Evolutionary conservation across 2,329 filamentous ascomycete genomes (phyloP), one percentile per base, ranked within the genome.

Genomic region (Magnaporthiopsis rhizophila): DNA sequence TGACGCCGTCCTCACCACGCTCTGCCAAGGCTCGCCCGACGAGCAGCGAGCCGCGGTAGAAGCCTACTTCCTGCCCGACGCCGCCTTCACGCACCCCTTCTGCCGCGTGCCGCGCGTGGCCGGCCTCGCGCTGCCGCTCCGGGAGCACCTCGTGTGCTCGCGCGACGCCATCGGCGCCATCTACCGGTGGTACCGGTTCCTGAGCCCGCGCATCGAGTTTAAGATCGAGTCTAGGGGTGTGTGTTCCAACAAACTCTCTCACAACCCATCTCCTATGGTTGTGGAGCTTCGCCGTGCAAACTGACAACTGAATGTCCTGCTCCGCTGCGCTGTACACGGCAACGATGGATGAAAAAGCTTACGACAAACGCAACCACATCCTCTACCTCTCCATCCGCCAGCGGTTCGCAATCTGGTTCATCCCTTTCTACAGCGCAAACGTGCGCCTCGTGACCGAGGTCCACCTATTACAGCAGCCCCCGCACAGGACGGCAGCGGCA

Each of bases 151-250:
- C 1, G 64, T 84, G 30, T 84, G 88, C 67, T 93, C 89, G 12
- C 82, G 90, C 58, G 86, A 81, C 76, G 72, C 90, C 7, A 81
- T 96, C 24, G 77, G 83, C 61, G 81, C 82, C 69, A 88, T 96
- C 65, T 96, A 91, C 72, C 85, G 86, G 57, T 93, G 89, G 90
- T 94, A 96, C 76, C 91, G 92, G 71, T 89, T 94, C 68, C 80
- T 96, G 72, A 91, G 87, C 66, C 92, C 92, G 0, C 78, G 80
- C 24, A 90, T 95, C 68, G 81, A 87, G 58, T 76, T 94, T 15
- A 77, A 82, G 1, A 80, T 97, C 24, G 83, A 91, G 67, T 83
- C 81, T 3, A 74, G 76, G 58, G 79, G 83, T 84, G 72, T 58
- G 75, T 53, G 11, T 13, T 18, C 15, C 1, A 3, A 6, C 13